A percentile compares a stretch with the other conserved stretches of the same genome.
Conservation (phyloP, 2,329 filamentous ascomycete genomes). For the Colletotrichum spinosum region DNA sequence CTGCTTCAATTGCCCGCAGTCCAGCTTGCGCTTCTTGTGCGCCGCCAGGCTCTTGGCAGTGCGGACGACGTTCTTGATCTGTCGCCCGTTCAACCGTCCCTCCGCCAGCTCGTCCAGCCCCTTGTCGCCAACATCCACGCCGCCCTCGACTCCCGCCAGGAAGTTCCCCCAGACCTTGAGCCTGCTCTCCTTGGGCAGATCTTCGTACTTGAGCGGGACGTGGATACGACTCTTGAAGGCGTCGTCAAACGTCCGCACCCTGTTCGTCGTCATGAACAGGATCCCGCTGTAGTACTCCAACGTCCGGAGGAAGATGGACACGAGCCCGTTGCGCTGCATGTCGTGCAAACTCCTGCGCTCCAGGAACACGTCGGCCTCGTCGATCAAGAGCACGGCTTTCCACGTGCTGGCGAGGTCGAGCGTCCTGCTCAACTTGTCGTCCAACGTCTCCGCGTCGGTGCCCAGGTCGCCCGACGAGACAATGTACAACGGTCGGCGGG, state of each 20-base stretch:
- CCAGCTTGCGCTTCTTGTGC: slow-evolving; percentile 62
- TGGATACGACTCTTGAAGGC: slow-evolving; percentile 92
- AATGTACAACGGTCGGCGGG: slow-evolving; percentile 61
- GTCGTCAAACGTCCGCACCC: slow-evolving; percentile 81
- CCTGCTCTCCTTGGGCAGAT: slow-evolving; percentile 78
- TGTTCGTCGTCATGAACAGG: slow-evolving; percentile 64
- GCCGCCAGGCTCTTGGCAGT: slow-evolving; percentile 86
- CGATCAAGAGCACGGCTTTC: slow-evolving; percentile 86
- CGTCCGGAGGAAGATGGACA: slow-evolving; percentile 71
- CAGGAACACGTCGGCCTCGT: slow-evolving; percentile 88
- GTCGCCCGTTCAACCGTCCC: slow-evolving; percentile 70
- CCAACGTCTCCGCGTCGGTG: slow-evolving; percentile 71
- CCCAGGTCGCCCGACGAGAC: slow-evolving; percentile 77
- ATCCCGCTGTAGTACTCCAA: slow-evolving; percentile 64
- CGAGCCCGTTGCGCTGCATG: slow-evolving; percentile 85
- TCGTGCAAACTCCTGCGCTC: slow-evolving; percentile 87
- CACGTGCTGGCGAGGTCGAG: slow-evolving; percentile 86
- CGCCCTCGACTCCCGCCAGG: slow-evolving; percentile 17
- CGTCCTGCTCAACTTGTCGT: slow-evolving; percentile 79
- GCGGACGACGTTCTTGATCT: slow-evolving; percentile 91
- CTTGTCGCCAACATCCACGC: slow-evolving; percentile 54
- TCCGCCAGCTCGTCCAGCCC: slow-evolving; percentile 71
- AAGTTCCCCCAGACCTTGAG: slow-evolving; percentile 44
- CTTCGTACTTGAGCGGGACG: slow-evolving; percentile 84
- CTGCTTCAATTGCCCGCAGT: slow-evolving; percentile 76